A percentile compares a stretch with the other conserved stretches of the same genome.
phyloP scores from a whole-genome alignment of 2,329 filamentous ascomycete species.

The Paramyrothecium sp. region DNA sequence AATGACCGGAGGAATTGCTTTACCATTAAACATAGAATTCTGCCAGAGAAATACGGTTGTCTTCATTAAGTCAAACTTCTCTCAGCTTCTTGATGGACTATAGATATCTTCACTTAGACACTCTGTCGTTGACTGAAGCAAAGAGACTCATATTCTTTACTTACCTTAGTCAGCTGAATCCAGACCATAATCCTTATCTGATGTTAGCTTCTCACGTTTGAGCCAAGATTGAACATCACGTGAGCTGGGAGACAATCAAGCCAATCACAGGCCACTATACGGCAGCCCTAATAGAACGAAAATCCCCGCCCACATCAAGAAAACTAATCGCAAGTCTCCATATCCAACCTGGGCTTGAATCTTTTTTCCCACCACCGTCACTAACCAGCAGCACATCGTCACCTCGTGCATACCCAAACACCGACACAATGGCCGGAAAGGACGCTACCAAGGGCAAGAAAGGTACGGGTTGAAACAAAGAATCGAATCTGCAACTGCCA shows the following conservation, averaged over 20 bases:
- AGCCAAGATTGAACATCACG: slow-evolving; percentile 5
- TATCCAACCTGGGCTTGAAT: not conserved
- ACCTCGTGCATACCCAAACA: slow-evolving; percentile 21
- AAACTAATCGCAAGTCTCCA: slow-evolving; percentile 6
- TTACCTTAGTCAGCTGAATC: too few species aligned
- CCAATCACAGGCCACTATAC: not conserved
- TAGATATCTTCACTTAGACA: too few species aligned
- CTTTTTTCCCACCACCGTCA: slow-evolving; percentile 1
- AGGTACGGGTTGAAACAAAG: slow-evolving; percentile 40
- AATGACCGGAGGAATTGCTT: too few species aligned
- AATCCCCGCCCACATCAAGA: slow-evolving; percentile 12
- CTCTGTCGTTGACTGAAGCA: too few species aligned
- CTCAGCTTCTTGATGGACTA: too few species aligned
- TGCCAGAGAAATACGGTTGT: too few species aligned
- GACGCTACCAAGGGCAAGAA: slow-evolving; percentile 41
- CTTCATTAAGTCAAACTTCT: too few species aligned
- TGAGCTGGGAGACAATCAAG: not conserved
- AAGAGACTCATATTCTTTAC: too few species aligned
- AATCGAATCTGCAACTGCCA: not conserved
- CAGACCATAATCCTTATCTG: too few species aligned
- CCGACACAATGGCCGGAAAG: slow-evolving; percentile 31
- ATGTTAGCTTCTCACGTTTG: too few species aligned
- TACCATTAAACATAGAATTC: too few species aligned
- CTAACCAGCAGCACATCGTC: slow-evolving; percentile 18
- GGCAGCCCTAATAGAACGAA: slow-evolving; percentile 18